Percentiles rank a stretch among this genome's conserved stretches.
These are phyloP conservation scores for Penicillium olsonii DNA, from an alignment of 2,329 filamentous ascomycete species.

Conservation along the genomic window DNA sequence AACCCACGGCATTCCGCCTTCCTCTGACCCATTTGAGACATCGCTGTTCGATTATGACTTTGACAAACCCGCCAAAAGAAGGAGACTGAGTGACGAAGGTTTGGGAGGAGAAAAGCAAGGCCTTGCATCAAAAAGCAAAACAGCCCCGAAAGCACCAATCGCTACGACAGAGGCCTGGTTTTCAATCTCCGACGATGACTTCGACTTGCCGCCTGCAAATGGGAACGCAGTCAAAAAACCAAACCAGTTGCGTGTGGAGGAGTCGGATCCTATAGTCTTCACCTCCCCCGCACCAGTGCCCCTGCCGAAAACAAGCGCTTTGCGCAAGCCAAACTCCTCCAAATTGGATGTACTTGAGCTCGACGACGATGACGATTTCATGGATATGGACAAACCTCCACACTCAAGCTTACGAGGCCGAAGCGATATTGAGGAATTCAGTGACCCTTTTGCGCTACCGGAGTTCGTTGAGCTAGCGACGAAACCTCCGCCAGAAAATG, in stretches of 20 bases:
- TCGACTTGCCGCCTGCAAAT: constrained; percentile 18
- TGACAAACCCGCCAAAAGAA: constrained; percentile 35
- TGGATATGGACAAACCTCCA: constrained; percentile 7
- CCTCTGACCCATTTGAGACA: constrained; percentile 32
- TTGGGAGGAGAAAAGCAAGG: constrained; percentile 6
- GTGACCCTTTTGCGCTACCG: constrained; percentile 30
- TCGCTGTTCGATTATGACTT: constrained; percentile 29
- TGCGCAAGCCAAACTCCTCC: not conserved
- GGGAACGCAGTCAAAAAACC: constrained; percentile 4
- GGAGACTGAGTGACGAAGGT: constrained; percentile 29
- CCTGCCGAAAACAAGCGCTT: constrained; percentile 2
- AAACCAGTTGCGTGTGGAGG: constrained; percentile 20
- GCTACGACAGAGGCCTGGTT: constrained; percentile 18
- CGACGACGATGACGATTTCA: constrained; percentile 35
- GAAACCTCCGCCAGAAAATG: constrained; percentile 18
- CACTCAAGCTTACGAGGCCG: not conserved
- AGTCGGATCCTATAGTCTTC: constrained; percentile 46
- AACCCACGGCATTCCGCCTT: constrained; percentile 17
- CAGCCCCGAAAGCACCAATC: not conserved
- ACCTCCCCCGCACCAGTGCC: constrained; percentile 43
- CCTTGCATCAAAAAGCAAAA: not conserved
- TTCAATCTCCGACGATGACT: constrained; percentile 34
- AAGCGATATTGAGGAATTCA: constrained; percentile 37
- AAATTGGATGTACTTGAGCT: constrained; percentile 35
- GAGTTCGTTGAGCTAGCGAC: constrained; percentile 31